phyloP scores from a whole-genome alignment of 2,329 filamentous ascomycete genomes.

The Colletotrichum nymphaeae region DNA sequence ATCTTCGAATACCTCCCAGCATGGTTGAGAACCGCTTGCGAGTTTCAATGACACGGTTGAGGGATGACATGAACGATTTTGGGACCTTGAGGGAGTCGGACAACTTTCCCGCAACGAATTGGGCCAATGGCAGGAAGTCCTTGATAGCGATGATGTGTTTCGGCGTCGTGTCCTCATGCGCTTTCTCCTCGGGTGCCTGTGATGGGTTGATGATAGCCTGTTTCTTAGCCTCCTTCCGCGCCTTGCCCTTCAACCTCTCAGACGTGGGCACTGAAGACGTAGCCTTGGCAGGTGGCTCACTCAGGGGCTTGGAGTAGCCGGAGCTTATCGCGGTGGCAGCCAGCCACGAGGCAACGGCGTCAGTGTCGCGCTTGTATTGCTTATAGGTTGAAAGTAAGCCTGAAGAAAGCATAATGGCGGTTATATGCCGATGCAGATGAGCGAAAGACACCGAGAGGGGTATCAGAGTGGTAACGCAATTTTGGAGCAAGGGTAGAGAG shows the following conservation, averaged over 20 bases:
- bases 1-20: conserved; percentile 35
- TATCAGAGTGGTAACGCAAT: background rate
- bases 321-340: conserved; percentile 50
- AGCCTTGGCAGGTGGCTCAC: background rate
- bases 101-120: conserved; percentile 43
- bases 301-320: conserved; percentile 43
- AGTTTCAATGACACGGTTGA: conserved; percentile 51
- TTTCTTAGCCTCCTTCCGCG: conserved; percentile 24
- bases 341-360: conserved; percentile 54
- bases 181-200: background rate
- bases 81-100: conserved; percentile 40
- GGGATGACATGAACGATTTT: conserved; percentile 41
- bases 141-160: conserved; percentile 50
- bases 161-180: conserved; percentile 1
- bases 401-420: conserved; percentile 35
- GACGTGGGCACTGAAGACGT: background rate
- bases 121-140: conserved; percentile 51
- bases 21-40: conserved; percentile 43
- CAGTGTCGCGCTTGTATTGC: conserved; percentile 54
- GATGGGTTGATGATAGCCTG: background rate
- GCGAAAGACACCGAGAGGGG: background rate
- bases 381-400: conserved; percentile 46
- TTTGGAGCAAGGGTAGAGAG: background rate
- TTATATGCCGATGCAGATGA: background rate
- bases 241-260: conserved; percentile 43